Evolutionary conservation across 1,284 basidiomycete genomes (phyloP).

Genomic region (Cutaneotrichosporon sp.): DNA sequence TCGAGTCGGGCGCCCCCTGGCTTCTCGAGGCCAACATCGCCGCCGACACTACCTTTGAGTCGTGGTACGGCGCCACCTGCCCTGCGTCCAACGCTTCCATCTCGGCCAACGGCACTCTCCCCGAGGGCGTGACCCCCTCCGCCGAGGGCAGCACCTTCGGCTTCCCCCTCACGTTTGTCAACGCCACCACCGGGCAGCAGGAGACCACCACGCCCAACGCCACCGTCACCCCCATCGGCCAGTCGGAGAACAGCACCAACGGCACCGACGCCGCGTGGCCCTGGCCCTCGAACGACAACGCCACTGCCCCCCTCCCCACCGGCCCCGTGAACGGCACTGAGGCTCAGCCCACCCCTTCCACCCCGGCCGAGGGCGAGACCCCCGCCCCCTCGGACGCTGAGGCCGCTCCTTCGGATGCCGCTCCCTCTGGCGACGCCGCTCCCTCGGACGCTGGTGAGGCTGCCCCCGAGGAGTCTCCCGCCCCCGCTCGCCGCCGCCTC

Average conservation of each 20-base stretch:
- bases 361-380: neutral
- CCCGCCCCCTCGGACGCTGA: neutral
- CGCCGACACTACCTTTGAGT: conserved; percentile 31
- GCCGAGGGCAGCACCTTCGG: conserved; percentile 43
- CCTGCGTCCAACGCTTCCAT: neutral
- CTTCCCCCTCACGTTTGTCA: conserved; percentile 34
- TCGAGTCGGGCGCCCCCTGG: conserved; percentile 40
- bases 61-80: conserved; percentile 35
- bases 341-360: no score
- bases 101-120: conserved; percentile 41
- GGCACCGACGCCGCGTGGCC: neutral
- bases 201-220: conserved; percentile 24
- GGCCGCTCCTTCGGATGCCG: neutral
- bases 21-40: conserved; percentile 34
- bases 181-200: conserved; percentile 24
- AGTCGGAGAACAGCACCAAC: conserved; percentile 5
- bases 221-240: conserved; percentile 10
- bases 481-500: neutral
- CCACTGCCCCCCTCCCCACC: no score
- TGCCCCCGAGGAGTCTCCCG: neutral
- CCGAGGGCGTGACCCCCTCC: conserved; percentile 35
- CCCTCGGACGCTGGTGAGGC: neutral
- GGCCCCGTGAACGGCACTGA: no score
- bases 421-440: neutral
- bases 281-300: neutral